These are phyloP conservation scores for Botryosphaeria dothidea DNA, from an alignment of 2,329 filamentous ascomycete species.

Conservation along the genomic window DNA sequence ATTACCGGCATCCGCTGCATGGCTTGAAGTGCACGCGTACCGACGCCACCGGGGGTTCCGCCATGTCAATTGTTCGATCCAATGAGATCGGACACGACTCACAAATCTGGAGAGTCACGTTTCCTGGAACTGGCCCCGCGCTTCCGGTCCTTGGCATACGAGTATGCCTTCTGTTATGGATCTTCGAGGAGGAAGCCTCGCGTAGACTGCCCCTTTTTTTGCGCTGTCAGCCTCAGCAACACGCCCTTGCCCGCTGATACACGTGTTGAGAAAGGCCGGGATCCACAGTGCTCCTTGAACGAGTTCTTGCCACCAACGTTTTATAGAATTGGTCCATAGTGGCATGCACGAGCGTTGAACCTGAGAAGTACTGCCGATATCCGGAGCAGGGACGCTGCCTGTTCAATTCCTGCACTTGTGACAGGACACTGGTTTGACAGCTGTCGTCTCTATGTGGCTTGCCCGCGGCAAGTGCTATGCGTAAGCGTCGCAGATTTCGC, in stretches of 20 bases:
- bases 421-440: constrained; percentile 3
- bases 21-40: background rate
- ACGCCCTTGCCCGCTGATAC: too few relatives aligned
- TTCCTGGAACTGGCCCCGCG: too few relatives aligned
- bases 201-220: too few relatives aligned
- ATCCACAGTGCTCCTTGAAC: too few relatives aligned
- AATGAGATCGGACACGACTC: background rate
- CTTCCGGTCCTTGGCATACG: too few relatives aligned
- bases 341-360: background rate
- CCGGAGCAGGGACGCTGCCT: background rate
- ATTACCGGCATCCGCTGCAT: background rate
- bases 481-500: background rate
- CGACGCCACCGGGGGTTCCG: background rate
- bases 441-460: background rate
- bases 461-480: background rate
- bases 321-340: background rate
- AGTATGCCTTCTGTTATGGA: too few relatives aligned
- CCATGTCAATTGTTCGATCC: background rate
- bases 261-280: too few relatives aligned
- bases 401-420: background rate
- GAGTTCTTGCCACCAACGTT: background rate
- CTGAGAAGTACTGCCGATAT: background rate
- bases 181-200: too few relatives aligned
- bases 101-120: too few relatives aligned
- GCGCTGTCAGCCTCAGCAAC: too few relatives aligned